phyloP scores from a whole-genome alignment of 768 basidiomycete species.

The Suillus spraguei region DNA sequence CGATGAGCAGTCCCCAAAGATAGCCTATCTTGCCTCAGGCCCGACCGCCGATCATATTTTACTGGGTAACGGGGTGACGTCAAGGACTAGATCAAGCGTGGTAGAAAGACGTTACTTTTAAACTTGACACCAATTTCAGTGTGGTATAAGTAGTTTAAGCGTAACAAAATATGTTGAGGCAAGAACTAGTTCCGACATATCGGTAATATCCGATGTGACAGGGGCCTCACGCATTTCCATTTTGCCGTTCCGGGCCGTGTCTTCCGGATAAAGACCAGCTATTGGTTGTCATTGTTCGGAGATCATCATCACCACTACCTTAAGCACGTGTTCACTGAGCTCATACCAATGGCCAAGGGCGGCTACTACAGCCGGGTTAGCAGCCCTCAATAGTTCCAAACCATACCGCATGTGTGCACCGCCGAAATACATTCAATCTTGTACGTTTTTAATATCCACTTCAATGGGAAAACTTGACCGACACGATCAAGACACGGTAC shows the following conservation, averaged over 20 bases:
- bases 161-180: conserved; percentile 2
- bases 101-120: not conserved
- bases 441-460: conserved; percentile 9
- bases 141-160: not conserved
- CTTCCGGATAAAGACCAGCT: not conserved
- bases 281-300: not conserved
- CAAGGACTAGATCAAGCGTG: conserved; percentile 1
- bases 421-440: not conserved
- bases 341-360: not conserved
- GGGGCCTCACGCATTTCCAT: not conserved
- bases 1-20: not conserved
- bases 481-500: not conserved
- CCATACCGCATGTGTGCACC: not conserved
- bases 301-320: not conserved
- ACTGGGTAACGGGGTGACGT: conserved; percentile 1
- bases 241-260: conserved; percentile 5
- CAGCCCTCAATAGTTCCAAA: not conserved
- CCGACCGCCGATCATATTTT: conserved; percentile 5
- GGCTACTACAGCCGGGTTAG: not conserved
- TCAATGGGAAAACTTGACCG: not conserved
- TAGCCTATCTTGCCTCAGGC: conserved; percentile 8
- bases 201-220: not conserved
- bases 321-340: not conserved
- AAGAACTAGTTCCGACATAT: not conserved
- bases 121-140: not conserved